A percentile compares a stretch with the other conserved stretches of the same genome.
Evolutionary conservation across 371 early-diverging fungal genomes (phyloP).

Genomic region (Syncephalastrum sp.): DNA sequence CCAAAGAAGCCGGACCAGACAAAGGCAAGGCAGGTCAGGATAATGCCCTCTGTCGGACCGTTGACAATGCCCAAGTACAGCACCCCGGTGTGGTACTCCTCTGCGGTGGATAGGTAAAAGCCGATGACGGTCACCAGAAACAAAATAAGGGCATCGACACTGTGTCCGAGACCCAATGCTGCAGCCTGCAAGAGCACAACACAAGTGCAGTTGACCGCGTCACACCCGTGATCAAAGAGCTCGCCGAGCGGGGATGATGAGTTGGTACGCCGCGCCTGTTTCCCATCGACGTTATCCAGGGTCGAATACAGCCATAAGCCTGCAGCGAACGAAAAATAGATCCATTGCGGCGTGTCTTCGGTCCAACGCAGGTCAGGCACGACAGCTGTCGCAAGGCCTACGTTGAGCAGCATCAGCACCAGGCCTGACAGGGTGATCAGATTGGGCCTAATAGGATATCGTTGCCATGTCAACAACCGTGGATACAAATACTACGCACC

Average conservation of each 20-base stretch:
- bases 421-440: constrained; percentile 96
- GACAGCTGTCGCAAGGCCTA: constrained; percentile 67
- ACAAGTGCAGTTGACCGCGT: constrained; percentile 88
- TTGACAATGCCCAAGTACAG: constrained; percentile 92
- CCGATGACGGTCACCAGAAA: constrained; percentile 69
- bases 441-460: constrained; percentile 76
- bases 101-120: constrained; percentile 94
- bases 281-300: constrained; percentile 97
- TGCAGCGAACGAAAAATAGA: constrained; percentile 83
- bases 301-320: constrained; percentile 95
- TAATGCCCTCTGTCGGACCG: constrained; percentile 96
- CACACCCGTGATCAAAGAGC: constrained; percentile 92
- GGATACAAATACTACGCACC: background rate
- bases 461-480: background rate
- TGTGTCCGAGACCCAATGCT: constrained; percentile 76
- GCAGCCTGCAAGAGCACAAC: constrained; percentile 83
- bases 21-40: constrained; percentile 69
- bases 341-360: constrained; percentile 80
- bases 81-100: constrained; percentile 94
- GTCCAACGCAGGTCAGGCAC: constrained; percentile 67
- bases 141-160: constrained; percentile 65
- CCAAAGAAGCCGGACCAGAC: constrained; percentile 69
- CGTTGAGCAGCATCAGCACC: constrained; percentile 79
- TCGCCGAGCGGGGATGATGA: constrained; percentile 95
- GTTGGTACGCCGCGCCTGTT: constrained; percentile 83